Base-by-base conservation (phyloP, 1,284 basidiomycete genomes). In the Heterobasidion annosum region DNA sequence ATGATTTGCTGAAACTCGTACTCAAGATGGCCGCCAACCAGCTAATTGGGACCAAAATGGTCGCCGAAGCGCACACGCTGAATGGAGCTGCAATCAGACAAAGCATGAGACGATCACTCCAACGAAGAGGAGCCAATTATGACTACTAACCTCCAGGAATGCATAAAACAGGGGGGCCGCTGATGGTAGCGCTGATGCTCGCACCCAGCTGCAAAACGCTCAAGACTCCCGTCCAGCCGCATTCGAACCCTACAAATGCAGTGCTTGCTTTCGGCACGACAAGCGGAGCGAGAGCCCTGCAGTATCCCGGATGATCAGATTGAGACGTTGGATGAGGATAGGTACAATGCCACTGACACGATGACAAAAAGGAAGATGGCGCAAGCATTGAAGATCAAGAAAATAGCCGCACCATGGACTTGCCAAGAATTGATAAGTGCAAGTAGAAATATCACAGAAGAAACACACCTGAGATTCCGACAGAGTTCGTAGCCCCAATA, bases 21-120 rank as follows among this genome's bases (percentile, higher is more conserved):
- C 83, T 61, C 35, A 75, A 69, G 51, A 80, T 62, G 57, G 73
- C 73, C 46, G 71, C 73, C 32, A 83, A 57, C 83, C 83, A 87
- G 13, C 74, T 72, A 13, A 77, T 60, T 7, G 77, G 76, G 8
- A 79, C 68, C 15, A 85, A 67, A 49, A 84, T 64, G 8, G 71
- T 73, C 12, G 73, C 69, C 0, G 83, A 81, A 8, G 78, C 76
- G 56, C 81, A 83, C 8, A 78, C 65, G n/a, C 67, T 65, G 67
- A 70, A 73, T 2, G 70, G 66, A 18, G 61, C 75, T 78, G 52
- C 25, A 25, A 25, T 25, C 25, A 1, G 48, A 37, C 37, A 50
- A 15, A 54, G 52, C 10, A 54, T 25, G 3, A 16, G 45, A 47
- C 45, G 16, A 7, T 16, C 12, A 7, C 40, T 13, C 4, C 40